A percentile compares a stretch with the other conserved stretches of the same genome.
Evolutionary conservation across 352 stramenopile genomes (phyloP).

Genomic region (Globisporangium cystogenes): DNA sequence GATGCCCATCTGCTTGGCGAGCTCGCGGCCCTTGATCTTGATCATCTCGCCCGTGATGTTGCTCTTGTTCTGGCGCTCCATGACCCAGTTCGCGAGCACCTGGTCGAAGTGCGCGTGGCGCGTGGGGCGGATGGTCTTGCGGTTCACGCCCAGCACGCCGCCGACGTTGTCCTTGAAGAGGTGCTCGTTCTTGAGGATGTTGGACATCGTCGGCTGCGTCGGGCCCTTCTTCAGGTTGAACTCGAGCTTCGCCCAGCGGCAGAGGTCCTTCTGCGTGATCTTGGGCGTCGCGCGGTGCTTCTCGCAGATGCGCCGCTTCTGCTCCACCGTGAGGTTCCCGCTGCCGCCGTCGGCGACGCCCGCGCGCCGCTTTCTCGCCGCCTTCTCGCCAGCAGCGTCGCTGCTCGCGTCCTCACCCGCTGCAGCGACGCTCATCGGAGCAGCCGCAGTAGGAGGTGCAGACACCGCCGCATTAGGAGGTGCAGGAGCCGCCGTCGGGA

Average conservation of each 20-base stretch:
- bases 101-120: constrained; percentile 25
- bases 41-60: constrained; percentile 89
- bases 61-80: constrained; percentile 85
- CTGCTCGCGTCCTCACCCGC: neutral
- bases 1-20: constrained; percentile 79
- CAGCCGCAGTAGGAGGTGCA: neutral
- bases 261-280: constrained; percentile 87
- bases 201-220: constrained; percentile 31
- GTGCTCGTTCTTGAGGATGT: constrained; percentile 82
- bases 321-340: constrained; percentile 82
- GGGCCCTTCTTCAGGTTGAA: constrained; percentile 81
- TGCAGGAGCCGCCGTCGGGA: too few relatives aligned
- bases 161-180: constrained; percentile 83
- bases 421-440: too few relatives aligned
- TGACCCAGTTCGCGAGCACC: constrained; percentile 86
- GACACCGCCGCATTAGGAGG: too few relatives aligned
- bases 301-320: constrained; percentile 86
- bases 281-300: constrained; percentile 83
- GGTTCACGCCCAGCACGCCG: constrained; percentile 64
- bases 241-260: constrained; percentile 86
- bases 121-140: constrained; percentile 48
- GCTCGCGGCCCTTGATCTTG: constrained; percentile 77
- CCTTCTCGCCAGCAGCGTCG: neutral
- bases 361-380: constrained; percentile 24
- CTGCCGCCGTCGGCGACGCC: constrained; percentile 35